Conservation (phyloP, 148 eudicot species). For the Polygonum maritimum region DNA sequence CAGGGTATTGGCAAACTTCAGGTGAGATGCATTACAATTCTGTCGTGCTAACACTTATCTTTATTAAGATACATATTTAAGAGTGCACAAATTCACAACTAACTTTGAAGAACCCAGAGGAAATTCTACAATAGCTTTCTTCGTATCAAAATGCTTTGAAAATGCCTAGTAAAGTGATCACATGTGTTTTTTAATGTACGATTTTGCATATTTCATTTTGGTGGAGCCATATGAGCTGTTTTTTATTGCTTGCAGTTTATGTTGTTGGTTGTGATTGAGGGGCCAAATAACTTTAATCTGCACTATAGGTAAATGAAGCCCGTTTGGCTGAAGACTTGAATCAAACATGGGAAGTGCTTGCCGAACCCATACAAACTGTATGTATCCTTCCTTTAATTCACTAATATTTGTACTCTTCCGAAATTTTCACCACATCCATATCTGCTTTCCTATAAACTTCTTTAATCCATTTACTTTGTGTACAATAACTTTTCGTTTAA, state of each 20-base stretch:
- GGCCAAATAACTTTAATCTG: neutral
- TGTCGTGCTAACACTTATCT: neutral
- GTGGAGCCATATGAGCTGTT: neutral
- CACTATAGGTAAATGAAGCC: constrained; percentile 68
- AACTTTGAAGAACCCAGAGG: neutral
- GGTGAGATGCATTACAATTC: constrained; percentile 27
- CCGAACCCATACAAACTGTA: constrained; percentile 96
- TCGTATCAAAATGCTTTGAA: neutral
- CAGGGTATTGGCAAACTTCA: constrained; percentile 83
- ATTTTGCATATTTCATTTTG: neutral
- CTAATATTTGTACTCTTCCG: neutral
- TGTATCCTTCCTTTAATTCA: constrained; percentile 14
- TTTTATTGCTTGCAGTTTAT: neutral
- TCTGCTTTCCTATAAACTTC: neutral
- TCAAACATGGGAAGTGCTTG: constrained; percentile 93
- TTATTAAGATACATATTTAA: neutral
- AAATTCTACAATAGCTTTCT: neutral
- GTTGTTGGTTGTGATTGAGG: neutral
- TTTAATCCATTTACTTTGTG: neutral
- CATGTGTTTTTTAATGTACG: neutral
- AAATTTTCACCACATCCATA: too few relatives aligned
- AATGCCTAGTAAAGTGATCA: neutral
- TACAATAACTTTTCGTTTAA: too few relatives aligned
- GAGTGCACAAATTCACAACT: neutral
- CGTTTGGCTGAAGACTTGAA: constrained; percentile 64